Evolutionary conservation across 129 eudicot species (phyloP).

Genomic region (Logfia minima): DNA sequence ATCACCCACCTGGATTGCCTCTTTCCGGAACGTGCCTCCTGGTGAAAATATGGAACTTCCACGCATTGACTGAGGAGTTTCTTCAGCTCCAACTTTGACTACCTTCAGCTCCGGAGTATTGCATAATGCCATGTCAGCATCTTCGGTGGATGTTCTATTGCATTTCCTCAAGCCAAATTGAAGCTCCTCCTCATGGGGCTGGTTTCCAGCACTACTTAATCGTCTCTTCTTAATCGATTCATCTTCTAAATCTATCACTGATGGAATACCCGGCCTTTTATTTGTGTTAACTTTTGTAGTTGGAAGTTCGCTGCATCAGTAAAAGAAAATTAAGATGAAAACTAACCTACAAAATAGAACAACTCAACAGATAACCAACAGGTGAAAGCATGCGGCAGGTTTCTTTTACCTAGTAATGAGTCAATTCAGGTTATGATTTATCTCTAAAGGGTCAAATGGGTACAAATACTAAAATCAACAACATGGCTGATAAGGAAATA

Average conservation of each 20-base stretch:
- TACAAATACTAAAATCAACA: neutral
- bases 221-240: conserved; percentile 53
- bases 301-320: conserved; percentile 54
- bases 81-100: conserved; percentile 39
- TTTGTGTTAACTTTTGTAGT: conserved; percentile 34
- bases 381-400: neutral
- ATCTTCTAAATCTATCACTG: conserved; percentile 48
- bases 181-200: conserved; percentile 21
- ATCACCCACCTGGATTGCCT: conserved; percentile 89
- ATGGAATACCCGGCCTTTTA: conserved; percentile 64
- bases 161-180: conserved; percentile 69
- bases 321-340: conserved; percentile 11
- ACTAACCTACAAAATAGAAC: neutral
- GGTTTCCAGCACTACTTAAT: conserved; percentile 27
- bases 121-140: conserved; percentile 35
- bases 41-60: conserved; percentile 91
- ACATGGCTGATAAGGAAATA: neutral
- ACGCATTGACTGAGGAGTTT: conserved; percentile 72
- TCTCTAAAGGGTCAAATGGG: neutral
- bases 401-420: neutral
- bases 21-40: conserved; percentile 95
- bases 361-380: neutral
- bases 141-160: conserved; percentile 31
- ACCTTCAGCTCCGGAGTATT: conserved; percentile 55
- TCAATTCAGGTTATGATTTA: neutral